phyloP scores from a whole-genome alignment of 2,329 filamentous ascomycete genomes.

The Xylariaceae sp. region DNA sequence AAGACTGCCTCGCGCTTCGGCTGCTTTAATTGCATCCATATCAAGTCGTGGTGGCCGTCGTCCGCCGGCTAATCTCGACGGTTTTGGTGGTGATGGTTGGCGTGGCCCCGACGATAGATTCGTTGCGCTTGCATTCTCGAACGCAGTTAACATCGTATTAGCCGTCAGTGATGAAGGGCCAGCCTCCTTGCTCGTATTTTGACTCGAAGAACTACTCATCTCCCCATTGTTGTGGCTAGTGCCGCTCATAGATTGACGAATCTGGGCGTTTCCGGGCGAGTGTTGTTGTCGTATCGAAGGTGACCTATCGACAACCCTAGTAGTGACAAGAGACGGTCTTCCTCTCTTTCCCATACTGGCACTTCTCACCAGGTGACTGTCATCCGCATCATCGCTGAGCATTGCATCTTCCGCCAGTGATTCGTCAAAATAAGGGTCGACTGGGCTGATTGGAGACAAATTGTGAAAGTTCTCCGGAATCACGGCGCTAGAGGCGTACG shows the following conservation, averaged over 20 bases:
- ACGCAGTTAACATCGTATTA: conserved; percentile 46
- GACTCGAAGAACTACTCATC: conserved; percentile 41
- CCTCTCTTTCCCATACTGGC: conserved; percentile 58
- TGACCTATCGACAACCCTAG: conserved; percentile 32
- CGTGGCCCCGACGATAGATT: conserved; percentile 35
- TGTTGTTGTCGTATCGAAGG: conserved; percentile 32
- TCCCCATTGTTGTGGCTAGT: conserved; percentile 44
- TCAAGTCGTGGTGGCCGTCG: conserved; percentile 68
- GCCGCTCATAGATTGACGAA: conserved; percentile 38
- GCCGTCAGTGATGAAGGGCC: conserved; percentile 35
- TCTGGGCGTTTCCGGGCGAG: conserved; percentile 35
- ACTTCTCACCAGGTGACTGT: conserved; percentile 53
- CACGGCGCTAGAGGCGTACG: conserved; percentile 64
- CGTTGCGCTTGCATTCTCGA: conserved; percentile 44
- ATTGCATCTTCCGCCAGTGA: conserved; percentile 42
- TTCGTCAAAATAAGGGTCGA: conserved; percentile 49
- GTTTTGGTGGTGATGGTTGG: conserved; percentile 28
- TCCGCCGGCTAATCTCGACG: conserved; percentile 49
- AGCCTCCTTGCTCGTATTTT: conserved; percentile 28
- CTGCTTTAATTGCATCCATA: conserved; percentile 73
- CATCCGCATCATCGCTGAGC: conserved; percentile 47
- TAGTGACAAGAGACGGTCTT: conserved; percentile 52
- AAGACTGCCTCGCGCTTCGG: conserved; percentile 79
- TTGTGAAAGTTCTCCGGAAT: conserved; percentile 65
- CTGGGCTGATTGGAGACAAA: conserved; percentile 42